Conservation (phyloP, 495 filamentous ascomycete genomes). For the Annulohypoxylon nitens region DNA sequence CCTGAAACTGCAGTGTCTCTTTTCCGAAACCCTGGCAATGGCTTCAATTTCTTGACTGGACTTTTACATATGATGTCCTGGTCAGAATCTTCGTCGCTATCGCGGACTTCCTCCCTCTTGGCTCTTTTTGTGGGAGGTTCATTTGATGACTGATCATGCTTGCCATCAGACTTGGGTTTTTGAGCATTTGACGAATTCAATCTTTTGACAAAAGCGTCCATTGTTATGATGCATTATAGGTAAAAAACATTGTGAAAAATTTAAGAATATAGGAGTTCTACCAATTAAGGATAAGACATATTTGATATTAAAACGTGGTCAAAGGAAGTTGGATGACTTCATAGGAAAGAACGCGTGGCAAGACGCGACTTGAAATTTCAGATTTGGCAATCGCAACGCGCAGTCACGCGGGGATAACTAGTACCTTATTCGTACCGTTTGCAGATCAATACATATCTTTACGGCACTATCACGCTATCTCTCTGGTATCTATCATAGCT, state of each 20-base stretch:
- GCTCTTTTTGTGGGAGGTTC: constrained; percentile 54
- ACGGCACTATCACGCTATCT: neutral
- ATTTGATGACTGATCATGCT: constrained; percentile 1
- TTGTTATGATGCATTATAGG: constrained; percentile 32
- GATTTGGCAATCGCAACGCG: constrained; percentile 37
- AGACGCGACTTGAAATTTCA: constrained; percentile 35
- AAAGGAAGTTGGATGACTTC: neutral
- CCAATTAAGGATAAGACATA: neutral
- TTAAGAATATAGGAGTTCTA: neutral
- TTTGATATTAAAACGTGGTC: neutral
- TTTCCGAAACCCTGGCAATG: constrained; percentile 20
- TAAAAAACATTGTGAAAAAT: constrained; percentile 18
- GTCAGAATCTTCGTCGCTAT: constrained; percentile 50
- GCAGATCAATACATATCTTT: neutral
- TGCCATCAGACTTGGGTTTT: constrained; percentile 15
- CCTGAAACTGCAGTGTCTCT: constrained; percentile 51
- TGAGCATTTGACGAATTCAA: constrained; percentile 16
- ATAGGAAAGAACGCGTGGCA: constrained; percentile 37
- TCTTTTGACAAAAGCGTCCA: constrained; percentile 47
- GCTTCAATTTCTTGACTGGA: constrained; percentile 28
- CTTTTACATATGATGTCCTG: constrained; percentile 31
- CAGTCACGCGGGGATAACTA: constrained; percentile 39
- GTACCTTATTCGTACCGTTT: neutral
- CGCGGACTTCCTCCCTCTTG: constrained; percentile 49
- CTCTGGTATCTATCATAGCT: neutral